These are phyloP conservation scores for Setaria italica DNA, from an alignment of 202 grass and related monocot species.

Conservation along the genomic window DNA sequence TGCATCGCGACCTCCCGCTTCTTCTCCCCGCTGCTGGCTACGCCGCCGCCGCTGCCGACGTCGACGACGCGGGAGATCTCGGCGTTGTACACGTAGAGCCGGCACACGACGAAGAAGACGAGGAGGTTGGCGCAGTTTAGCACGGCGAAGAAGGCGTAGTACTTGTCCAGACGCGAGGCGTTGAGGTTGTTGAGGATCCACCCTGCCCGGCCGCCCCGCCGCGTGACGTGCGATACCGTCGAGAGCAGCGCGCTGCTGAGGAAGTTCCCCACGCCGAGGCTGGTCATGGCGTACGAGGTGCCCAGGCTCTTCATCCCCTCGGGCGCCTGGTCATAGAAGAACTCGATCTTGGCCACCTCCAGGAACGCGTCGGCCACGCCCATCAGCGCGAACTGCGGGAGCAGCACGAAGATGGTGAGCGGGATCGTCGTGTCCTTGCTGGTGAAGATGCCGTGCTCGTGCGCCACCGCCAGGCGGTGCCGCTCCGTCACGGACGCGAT, in stretches of 20 bases:
- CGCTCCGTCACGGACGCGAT: constrained; percentile 77
- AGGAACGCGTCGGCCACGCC: constrained; percentile 91
- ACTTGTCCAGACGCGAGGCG: constrained; percentile 80
- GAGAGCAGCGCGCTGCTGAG: constrained; percentile 80
- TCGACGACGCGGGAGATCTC: constrained; percentile 46
- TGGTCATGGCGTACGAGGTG: constrained; percentile 83
- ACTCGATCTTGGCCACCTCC: constrained; percentile 92
- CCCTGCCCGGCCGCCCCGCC: constrained; percentile 47
- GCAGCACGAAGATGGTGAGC: constrained; percentile 80
- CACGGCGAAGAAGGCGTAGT: constrained; percentile 75
- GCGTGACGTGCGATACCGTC: constrained; percentile 60
- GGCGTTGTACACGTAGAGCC: constrained; percentile 79
- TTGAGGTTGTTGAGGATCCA: constrained; percentile 95
- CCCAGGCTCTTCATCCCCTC: constrained; percentile 98
- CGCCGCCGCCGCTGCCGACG: neutral
- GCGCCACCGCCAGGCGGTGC: constrained; percentile 58
- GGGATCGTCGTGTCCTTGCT: constrained; percentile 62
- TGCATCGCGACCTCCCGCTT: constrained; percentile 39
- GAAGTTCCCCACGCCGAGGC: constrained; percentile 85
- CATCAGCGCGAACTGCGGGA: constrained; percentile 95
- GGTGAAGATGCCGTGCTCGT: constrained; percentile 57
- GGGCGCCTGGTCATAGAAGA: constrained; percentile 97
- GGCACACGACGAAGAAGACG: constrained; percentile 68
- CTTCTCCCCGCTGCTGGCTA: neutral
- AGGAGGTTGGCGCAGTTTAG: constrained; percentile 74